phyloP scores from a whole-genome alignment of 176 grass and related monocot genomes.

The Dendrocalamus sinicus region DNA sequence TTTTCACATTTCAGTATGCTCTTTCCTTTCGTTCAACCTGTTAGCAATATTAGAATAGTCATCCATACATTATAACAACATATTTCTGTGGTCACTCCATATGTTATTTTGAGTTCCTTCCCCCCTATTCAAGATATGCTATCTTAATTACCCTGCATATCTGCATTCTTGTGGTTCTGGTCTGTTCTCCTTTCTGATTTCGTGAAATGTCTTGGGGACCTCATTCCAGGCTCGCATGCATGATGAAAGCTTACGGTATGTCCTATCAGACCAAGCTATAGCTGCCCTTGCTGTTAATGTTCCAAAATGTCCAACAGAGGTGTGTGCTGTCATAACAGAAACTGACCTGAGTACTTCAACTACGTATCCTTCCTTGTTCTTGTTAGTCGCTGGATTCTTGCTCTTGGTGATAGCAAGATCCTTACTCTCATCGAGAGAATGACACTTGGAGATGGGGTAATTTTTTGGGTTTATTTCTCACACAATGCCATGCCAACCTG shows the following conservation, averaged over 20 bases:
- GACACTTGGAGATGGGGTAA: no score
- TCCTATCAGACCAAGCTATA: conserved; percentile 86
- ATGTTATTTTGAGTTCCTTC: not conserved
- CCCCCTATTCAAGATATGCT: no score
- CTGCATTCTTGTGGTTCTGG: conserved; percentile 9
- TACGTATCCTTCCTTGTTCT: conserved; percentile 41
- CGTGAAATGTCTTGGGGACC: conserved; percentile 25
- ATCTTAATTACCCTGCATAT: not conserved
- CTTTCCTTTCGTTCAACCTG: not conserved
- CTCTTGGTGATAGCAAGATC: no score
- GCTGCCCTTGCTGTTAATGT: conserved; percentile 67
- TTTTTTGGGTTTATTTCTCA: no score
- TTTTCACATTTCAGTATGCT: not conserved
- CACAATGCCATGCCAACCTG: no score
- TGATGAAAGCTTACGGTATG: conserved; percentile 93
- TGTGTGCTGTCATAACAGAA: conserved; percentile 73
- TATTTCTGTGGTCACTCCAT: conserved; percentile 5
- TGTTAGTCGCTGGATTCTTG: no score
- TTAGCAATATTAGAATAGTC: not conserved
- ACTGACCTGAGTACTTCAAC: conserved; percentile 51
- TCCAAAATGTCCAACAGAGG: conserved; percentile 67
- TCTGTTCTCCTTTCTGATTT: conserved; percentile 35
- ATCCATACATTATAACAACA: not conserved
- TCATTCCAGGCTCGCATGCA: conserved; percentile 85
- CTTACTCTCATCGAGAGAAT: no score